Evolutionary conservation across 1,284 basidiomycete species (phyloP).

Genomic region (Prillingera fragicola): DNA sequence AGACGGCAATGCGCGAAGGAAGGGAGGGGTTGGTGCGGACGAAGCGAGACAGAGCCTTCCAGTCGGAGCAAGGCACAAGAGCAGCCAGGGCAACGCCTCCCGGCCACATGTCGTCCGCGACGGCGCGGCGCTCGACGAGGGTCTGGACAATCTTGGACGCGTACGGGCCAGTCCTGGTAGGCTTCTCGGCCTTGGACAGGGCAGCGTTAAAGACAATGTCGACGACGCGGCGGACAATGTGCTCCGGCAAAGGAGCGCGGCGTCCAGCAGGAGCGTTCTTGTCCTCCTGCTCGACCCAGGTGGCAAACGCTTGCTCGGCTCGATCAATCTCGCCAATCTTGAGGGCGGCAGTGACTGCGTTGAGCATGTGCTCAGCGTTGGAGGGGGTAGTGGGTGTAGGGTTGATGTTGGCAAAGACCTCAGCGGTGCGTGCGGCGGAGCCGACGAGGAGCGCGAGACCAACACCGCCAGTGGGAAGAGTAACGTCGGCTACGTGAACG

Average conservation of each 20-base stretch:
- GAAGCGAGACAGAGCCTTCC: conserved; percentile 18
- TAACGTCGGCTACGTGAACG: conserved; percentile 34
- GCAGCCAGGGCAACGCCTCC: conserved; percentile 32
- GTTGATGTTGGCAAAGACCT: conserved; percentile 15
- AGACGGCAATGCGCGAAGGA: conserved; percentile 29
- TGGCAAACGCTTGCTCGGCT: conserved; percentile 14
- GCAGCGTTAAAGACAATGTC: conserved; percentile 24
- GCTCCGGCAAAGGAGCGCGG: conserved; percentile 5
- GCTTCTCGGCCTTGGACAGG: conserved; percentile 8
- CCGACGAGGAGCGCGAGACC: conserved; percentile 37
- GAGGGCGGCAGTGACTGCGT: conserved; percentile 5
- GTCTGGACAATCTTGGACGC: conserved; percentile 24
- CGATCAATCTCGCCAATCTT: conserved; percentile 7
- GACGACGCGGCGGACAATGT: conserved; percentile 10
- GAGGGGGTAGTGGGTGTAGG: not conserved
- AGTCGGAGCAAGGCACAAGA: conserved; percentile 36
- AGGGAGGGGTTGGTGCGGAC: conserved; percentile 25
- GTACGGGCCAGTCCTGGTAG: conserved; percentile 24
- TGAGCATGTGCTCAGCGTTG: conserved; percentile 5
- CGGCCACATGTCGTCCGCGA: conserved; percentile 37
- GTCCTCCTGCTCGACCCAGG: conserved; percentile 16
- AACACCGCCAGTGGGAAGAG: conserved; percentile 29
- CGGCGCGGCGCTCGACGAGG: conserved; percentile 25
- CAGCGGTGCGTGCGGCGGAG: conserved; percentile 20
- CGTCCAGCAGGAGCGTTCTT: conserved; percentile 4